A percentile compares a stretch with the other conserved stretches of the same genome.
These are phyloP conservation scores for Blastocystis sp. DNA, from an alignment of 352 stramenopile species.

Conservation along the genomic window DNA sequence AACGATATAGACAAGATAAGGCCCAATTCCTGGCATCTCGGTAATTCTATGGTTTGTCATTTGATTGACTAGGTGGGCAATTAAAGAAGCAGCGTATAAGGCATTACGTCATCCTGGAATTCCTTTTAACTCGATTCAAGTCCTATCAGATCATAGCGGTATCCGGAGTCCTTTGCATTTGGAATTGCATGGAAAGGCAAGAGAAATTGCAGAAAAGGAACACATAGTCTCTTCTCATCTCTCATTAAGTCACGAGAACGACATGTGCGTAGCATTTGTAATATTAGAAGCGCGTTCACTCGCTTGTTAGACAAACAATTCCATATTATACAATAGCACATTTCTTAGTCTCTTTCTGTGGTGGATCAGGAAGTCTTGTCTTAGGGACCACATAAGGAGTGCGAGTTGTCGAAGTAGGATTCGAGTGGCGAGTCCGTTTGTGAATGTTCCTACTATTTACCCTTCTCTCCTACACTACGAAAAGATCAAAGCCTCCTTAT, in stretches of 20 bases:
- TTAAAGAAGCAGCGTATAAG: conserved; percentile 47
- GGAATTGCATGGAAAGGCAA: conserved; percentile 4
- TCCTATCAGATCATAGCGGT: not conserved
- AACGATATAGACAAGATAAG: conserved; percentile 4
- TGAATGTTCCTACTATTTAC: not conserved
- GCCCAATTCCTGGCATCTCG: conserved; percentile 23
- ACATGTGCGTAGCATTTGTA: conserved; percentile 50
- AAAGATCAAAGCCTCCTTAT: conserved; percentile 49
- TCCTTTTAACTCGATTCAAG: conserved; percentile 16
- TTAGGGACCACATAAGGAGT: conserved; percentile 11
- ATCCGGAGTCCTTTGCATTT: conserved; percentile 24
- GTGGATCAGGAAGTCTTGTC: not conserved
- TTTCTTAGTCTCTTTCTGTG: not conserved
- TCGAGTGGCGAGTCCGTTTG: not conserved
- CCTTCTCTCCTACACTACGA: not conserved
- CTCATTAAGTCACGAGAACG: conserved; percentile 44
- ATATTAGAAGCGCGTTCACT: conserved; percentile 14
- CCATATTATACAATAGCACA: conserved; percentile 6
- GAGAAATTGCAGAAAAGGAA: not conserved
- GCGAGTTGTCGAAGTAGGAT: not conserved
- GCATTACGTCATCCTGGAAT: not conserved
- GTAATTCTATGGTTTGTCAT: not conserved
- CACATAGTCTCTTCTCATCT: not conserved
- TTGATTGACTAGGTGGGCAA: conserved; percentile 4
- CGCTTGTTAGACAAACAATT: not conserved